phyloP scores from a whole-genome alignment of 345 rosid genomes.

The Dovyalis caffra region DNA sequence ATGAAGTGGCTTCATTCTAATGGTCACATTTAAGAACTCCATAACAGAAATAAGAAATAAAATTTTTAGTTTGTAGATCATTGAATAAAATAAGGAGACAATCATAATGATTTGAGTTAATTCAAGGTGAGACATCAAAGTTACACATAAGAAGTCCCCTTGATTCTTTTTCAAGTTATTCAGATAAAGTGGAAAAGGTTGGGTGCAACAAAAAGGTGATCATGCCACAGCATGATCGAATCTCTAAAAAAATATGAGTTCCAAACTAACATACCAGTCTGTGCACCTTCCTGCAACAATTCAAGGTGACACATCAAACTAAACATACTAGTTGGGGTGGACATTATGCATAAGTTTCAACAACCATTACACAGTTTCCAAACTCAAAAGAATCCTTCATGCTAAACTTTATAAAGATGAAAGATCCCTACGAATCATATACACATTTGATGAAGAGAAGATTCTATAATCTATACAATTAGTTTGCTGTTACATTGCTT shows the following conservation, averaged over 20 bases:
- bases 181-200: slow-evolving; percentile 5
- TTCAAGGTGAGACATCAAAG: slow-evolving; percentile 10
- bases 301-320: slow-evolving; percentile 23
- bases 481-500: background rate
- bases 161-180: slow-evolving; percentile 22
- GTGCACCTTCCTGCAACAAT: slow-evolving; percentile 40
- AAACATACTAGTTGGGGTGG: slow-evolving; percentile 6
- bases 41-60: slow-evolving; percentile 12
- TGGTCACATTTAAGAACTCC: slow-evolving; percentile 16
- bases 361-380: background rate
- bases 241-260: slow-evolving; percentile 32
- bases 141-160: background rate
- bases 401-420: background rate
- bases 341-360: slow-evolving; percentile 4
- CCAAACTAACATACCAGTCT: slow-evolving; percentile 44
- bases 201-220: slow-evolving; percentile 22
- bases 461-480: background rate
- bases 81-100: slow-evolving; percentile 10
- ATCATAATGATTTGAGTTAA: slow-evolving; percentile 22
- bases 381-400: background rate
- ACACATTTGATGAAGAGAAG: background rate
- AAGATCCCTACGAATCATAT: background rate
- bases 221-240: slow-evolving; percentile 32
- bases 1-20: slow-evolving; percentile 31
- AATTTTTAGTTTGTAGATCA: slow-evolving; percentile 10